Base-by-base conservation (phyloP, 2,329 filamentous ascomycete species). In the Fusarium mundagurra region DNA sequence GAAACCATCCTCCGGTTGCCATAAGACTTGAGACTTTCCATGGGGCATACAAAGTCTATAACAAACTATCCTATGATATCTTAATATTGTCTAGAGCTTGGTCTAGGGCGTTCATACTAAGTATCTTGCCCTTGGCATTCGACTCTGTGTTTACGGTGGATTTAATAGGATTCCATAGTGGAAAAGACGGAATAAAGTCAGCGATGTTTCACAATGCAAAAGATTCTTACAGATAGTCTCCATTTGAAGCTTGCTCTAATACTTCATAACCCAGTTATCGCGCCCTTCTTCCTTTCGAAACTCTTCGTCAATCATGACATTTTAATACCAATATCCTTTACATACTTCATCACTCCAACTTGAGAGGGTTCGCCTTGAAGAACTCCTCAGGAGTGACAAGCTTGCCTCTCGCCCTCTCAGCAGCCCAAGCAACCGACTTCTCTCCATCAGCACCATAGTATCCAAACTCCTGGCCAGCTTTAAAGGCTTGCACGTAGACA, bases 341-440 rank as follows among this genome's bases (percentile, higher is more conserved):
- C 29, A 31, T n/a, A 16, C 29, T 17, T 50, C 29, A n/a, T 16
- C 17, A 70, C 59, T 44, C 65, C 29, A 77, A 31, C 10, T 47
- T 61, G 24, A 75, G 59, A 39, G 73, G 64, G 29, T 77, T 61
- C 3, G 39, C 58, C 33, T 67, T 59, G 4, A 79, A 63, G 31
- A 66, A 79, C 54, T 78, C 77, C 20, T 79, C 73, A 6, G 74
- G 59, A 5, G 73, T 72, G 16, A 69, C 64, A 29, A 79, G 68
- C 17, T 38, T 76, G 1, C 76, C 77, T 34, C 74, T 61, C 11
- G 69, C 76, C 22, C 67, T 69, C 58, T 71, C 64, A 24, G 61
- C 66, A 31, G 71, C 71, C 77, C 74, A 74, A 44, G 75, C 61
- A 57, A 79, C 61, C 54, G 72, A 55, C 13, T 73, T 50, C 60